phyloP scores from a whole-genome alignment of 108 stramenopile species.

The Nitzschia palea region DNA sequence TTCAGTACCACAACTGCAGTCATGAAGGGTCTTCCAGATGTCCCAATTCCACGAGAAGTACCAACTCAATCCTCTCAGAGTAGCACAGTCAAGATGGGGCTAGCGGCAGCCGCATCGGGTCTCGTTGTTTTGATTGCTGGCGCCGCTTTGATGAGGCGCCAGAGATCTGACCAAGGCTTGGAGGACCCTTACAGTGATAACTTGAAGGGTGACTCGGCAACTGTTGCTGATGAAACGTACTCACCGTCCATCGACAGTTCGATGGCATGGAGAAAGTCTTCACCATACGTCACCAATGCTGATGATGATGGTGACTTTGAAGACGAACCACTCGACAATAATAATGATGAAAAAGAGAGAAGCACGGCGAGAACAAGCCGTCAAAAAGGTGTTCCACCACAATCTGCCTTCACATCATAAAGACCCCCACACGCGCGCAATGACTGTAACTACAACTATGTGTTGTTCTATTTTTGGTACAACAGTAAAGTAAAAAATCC shows the following conservation, averaged over 20 bases:
- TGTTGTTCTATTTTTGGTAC: neutral
- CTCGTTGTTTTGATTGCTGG: constrained; percentile 35
- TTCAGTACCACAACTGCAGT: constrained; percentile 19
- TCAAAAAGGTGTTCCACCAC: neutral
- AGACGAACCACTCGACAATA: constrained; percentile 33
- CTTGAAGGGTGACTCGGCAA: constrained; percentile 7
- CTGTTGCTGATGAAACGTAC: constrained; percentile 30
- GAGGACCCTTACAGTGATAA: constrained; percentile 16
- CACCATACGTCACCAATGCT: constrained; percentile 1
- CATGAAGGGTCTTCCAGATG: constrained; percentile 4
- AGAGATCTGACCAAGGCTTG: neutral
- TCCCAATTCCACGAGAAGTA: constrained; percentile 1
- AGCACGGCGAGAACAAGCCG: neutral
- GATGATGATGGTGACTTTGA: constrained; percentile 12
- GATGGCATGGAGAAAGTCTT: constrained; percentile 6
- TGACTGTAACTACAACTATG: neutral
- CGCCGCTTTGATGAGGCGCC: constrained; percentile 11
- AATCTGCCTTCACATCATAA: neutral
- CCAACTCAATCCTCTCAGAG: neutral
- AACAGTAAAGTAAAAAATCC: neutral
- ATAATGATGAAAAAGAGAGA: constrained; percentile 11
- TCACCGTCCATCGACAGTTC: constrained; percentile 12
- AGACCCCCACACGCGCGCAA: neutral
- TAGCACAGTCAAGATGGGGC: constrained; percentile 8
- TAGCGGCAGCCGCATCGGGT: constrained; percentile 36